phyloP scores from a whole-genome alignment of 805 yeast species.

The Suhomyces emberorum region DNA sequence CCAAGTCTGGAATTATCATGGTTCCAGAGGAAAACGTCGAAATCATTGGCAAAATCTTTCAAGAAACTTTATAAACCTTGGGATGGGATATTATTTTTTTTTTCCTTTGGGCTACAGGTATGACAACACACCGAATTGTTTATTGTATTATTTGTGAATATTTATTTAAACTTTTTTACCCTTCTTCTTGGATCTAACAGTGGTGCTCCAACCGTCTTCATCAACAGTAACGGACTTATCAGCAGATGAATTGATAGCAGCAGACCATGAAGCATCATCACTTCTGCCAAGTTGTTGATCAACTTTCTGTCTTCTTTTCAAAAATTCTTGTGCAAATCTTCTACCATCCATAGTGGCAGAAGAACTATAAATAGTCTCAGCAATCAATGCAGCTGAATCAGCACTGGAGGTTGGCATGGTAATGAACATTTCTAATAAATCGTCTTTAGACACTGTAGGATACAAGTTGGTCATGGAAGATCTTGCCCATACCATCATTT shows the following conservation, averaged over 20 bases:
- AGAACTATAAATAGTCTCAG: slow-evolving; percentile 87
- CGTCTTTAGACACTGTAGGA: slow-evolving; percentile 72
- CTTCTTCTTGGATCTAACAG: slow-evolving; percentile 38
- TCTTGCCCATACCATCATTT: slow-evolving; percentile 71
- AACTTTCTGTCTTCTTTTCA: slow-evolving; percentile 69
- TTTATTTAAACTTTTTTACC: slow-evolving; percentile 25
- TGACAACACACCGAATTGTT: no score
- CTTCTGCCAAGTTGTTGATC: slow-evolving; percentile 50
- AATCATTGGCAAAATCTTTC: slow-evolving; percentile 26
- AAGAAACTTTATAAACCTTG: no score
- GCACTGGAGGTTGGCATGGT: slow-evolving; percentile 67
- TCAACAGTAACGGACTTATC: slow-evolving; percentile 37
- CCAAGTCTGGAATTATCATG: slow-evolving; percentile 56
- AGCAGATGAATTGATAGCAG: slow-evolving; percentile 52
- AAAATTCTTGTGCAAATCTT: slow-evolving; percentile 86
- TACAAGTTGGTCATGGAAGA: slow-evolving; percentile 63
- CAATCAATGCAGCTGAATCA: slow-evolving; percentile 80
- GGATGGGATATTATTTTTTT: slow-evolving; percentile 1
- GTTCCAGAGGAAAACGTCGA: slow-evolving; percentile 50
- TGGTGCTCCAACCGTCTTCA: slow-evolving; percentile 48
- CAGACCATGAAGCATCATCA: slow-evolving; percentile 62
- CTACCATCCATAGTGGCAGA: slow-evolving; percentile 92
- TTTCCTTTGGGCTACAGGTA: neutral
- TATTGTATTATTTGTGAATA: no score
- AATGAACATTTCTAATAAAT: slow-evolving; percentile 73